phyloP scores from a whole-genome alignment of 129 eudicot genomes.

The Chrysanthemum lavandulifolium region DNA sequence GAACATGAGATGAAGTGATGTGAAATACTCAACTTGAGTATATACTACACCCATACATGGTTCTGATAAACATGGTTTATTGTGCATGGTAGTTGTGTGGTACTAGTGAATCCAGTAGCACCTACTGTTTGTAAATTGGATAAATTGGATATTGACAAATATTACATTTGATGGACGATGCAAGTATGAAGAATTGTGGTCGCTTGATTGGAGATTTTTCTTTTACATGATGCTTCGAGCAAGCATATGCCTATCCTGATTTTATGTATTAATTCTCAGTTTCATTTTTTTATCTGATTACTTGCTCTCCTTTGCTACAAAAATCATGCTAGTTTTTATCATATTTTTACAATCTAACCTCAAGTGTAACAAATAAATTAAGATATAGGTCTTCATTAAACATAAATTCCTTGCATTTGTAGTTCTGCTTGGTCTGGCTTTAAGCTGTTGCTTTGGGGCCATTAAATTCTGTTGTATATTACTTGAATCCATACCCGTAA shows the following conservation, averaged over 20 bases:
- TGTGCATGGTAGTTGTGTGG: no score
- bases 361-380: background rate
- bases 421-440: background rate
- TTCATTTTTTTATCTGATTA: background rate
- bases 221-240: conserved; percentile 1
- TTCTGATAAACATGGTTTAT: background rate
- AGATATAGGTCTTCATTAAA: background rate
- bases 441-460: background rate
- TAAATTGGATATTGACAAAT: no score
- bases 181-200: background rate
- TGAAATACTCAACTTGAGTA: background rate
- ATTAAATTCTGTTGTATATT: background rate
- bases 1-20: background rate
- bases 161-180: background rate
- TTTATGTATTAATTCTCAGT: background rate
- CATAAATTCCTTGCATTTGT: background rate
- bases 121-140: no score
- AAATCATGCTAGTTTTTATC: background rate
- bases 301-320: background rate
- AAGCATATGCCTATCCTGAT: background rate
- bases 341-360: background rate
- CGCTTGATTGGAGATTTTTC: background rate
- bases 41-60: background rate
- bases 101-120: no score
- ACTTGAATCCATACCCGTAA: no score